Evolutionary conservation across 2,329 filamentous ascomycete species (phyloP), one percentile per base, ranked within the genome.

Genomic region (Alternaria consortialis): DNA sequence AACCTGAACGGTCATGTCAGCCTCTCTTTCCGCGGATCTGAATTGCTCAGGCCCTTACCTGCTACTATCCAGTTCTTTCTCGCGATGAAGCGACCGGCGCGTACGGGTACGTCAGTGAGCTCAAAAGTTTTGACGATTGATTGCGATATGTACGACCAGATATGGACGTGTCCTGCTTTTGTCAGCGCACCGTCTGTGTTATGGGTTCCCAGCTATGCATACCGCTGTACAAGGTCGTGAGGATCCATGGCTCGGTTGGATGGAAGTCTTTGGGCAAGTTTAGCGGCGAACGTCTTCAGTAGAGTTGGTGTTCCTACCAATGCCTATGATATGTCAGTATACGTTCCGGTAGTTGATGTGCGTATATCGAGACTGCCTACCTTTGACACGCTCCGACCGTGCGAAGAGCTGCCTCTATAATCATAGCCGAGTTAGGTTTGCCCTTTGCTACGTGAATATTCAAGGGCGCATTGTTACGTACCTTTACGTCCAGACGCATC

Each of bases 41-140:
- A 25, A 31, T 32, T n/a, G 23, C 8, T 25, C 11, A 20, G 17
- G 39, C 54, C 12, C 75, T 46, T 62, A 76, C 95, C 95, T 82
- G 93, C 95, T 56, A 97, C 92, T 72, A 97, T 96, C 95, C 95
- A 99, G 82, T 98, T 99, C 89, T 99, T 99, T 74, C 95, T 88
- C 70, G 95, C 92, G 76, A 99, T 89, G 81, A 99, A 99, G 72
- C 95, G 92, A 76, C 95, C 95, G 65, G 95, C 95, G 80, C 95
- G 91, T 60, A 99, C 94, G 67, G 95, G 95, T 52, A 99, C 95
- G 85, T 99, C 95, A 78, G 94, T 97, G 69, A 98, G 89, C 84
- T 99, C 95, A 81, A 99, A 99, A 5, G 94, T 97, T 86, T 98
- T 98, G 82, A 99, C 93, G 66, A 98, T 94, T 66, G 94, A 91